Conservation (phyloP, 1,284 basidiomycete genomes). For the Microbotryum silenes-acaulis region DNA sequence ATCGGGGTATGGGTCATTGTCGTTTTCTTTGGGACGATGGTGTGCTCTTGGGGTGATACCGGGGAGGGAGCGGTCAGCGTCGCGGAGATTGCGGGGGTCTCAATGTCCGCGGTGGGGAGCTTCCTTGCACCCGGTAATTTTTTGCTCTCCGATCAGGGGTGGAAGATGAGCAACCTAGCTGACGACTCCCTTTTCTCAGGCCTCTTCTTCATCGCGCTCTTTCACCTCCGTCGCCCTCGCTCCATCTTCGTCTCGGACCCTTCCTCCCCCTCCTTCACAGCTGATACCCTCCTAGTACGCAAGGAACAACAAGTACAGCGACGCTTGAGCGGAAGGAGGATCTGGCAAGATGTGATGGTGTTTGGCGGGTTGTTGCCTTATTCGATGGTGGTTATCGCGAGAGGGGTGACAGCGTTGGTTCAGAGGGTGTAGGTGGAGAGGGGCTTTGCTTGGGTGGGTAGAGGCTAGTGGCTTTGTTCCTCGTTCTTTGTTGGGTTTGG, state of each 20-base stretch:
- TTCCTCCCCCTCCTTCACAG: constrained; percentile 41
- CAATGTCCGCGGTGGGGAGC: constrained; percentile 23
- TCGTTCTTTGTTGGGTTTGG: too few species aligned
- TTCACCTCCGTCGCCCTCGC: constrained; percentile 37
- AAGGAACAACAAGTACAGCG: constrained; percentile 66
- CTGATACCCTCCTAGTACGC: constrained; percentile 54
- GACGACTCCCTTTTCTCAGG: constrained; percentile 15
- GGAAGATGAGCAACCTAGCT: background rate
- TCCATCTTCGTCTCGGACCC: constrained; percentile 33
- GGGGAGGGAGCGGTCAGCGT: constrained; percentile 25
- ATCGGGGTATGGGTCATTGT: constrained; percentile 17
- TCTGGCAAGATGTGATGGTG: constrained; percentile 63
- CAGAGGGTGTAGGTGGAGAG: too few species aligned
- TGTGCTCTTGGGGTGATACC: constrained; percentile 15
- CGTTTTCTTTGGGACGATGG: constrained; percentile 6
- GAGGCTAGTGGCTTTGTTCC: too few species aligned
- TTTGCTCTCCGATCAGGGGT: background rate
- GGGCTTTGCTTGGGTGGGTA: too few species aligned
- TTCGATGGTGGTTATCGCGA: constrained; percentile 39
- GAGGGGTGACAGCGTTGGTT: constrained; percentile 14
- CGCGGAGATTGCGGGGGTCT: constrained; percentile 30
- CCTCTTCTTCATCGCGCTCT: constrained; percentile 36
- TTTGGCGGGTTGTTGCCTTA: constrained; percentile 56
- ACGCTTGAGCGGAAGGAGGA: constrained; percentile 53
- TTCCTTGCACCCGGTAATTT: constrained; percentile 30